Percentiles rank a stretch among this genome's conserved stretches.
Evolutionary conservation across 352 stramenopile species (phyloP).

Genomic region (Phytophthora litchii): DNA sequence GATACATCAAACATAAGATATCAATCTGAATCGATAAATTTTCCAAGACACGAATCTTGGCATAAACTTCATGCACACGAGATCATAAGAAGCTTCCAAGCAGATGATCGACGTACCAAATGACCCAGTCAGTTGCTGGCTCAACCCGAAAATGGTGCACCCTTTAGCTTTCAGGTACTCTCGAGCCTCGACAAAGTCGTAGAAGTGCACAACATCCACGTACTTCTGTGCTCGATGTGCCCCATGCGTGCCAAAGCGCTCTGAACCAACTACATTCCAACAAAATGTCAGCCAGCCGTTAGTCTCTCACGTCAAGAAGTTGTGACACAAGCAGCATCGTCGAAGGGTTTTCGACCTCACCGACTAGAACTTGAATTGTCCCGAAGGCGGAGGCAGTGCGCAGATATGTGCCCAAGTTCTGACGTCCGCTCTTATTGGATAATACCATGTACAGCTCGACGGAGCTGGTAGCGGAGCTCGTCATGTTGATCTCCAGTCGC

Average conservation of each 20-base stretch:
- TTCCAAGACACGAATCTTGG: slow-evolving; percentile 2
- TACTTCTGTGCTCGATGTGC: slow-evolving; percentile 84
- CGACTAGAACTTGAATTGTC: slow-evolving; percentile 73
- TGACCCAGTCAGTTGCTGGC: slow-evolving; percentile 19
- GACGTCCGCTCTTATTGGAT: slow-evolving; percentile 70
- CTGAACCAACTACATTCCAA: slow-evolving; percentile 56
- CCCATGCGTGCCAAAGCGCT: slow-evolving; percentile 81
- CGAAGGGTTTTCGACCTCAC: slow-evolving; percentile 34
- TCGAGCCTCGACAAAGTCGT: slow-evolving; percentile 65
- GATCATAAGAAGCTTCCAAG: slow-evolving; percentile 2
- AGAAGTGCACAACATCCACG: slow-evolving; percentile 74
- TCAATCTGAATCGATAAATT: slow-evolving; percentile 4
- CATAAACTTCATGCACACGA: slow-evolving; percentile 4
- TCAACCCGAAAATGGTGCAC: slow-evolving; percentile 70
- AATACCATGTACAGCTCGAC: slow-evolving; percentile 73
- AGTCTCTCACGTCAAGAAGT: neutral
- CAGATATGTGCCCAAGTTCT: slow-evolving; percentile 83
- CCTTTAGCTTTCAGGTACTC: slow-evolving; percentile 59
- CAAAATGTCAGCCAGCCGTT: slow-evolving; percentile 13
- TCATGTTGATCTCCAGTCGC: slow-evolving; percentile 22
- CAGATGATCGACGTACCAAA: slow-evolving; percentile 32
- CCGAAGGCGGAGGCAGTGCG: slow-evolving; percentile 79
- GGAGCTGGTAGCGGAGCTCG: slow-evolving; percentile 14
- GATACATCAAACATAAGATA: slow-evolving; percentile 26
- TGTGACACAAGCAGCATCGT: slow-evolving; percentile 4